Evolutionary conservation across 2,329 filamentous ascomycete genomes (phyloP), one percentile per base, ranked within the genome.

Genomic region (Microdochium bolleyi): DNA sequence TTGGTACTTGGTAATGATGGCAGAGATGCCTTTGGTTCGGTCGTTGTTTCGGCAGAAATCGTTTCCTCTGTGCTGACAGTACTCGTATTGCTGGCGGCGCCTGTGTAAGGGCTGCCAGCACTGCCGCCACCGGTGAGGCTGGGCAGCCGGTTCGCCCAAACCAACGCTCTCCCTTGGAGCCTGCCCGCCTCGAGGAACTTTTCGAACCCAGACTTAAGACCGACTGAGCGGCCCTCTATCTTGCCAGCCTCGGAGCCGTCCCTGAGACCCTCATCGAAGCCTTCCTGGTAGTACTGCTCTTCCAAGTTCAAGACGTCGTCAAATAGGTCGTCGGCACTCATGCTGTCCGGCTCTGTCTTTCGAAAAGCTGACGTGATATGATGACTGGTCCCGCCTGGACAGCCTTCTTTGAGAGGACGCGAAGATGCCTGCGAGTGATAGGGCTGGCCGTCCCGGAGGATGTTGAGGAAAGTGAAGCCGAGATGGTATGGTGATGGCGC

Each of bases 131-230:
- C 41, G 19, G n/a, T 46, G n/a, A 46, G 21, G 19, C 52, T 57
- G 46, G 75, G 74, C 11, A 91, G 69, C 52, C 91, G 78, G 55
- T 88, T 87, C 13, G 85, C 84, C 92, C 92, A 97, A n/a, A 97
- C 77, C 24, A 88, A 72, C 14, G 89, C 84, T 62, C 84, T 85
- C 48, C 90, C 89, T 61, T 92, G 86, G 30, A 97, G 70, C 54
- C 79, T 78, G 2, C 92, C 92, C 67, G 90, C 81, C 56, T 90
- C 85, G 44, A 88, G 66, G 64, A 95, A 96, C 71, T 96, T 97
- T 62, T 96, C 89, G 61, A 94, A 97, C 0, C 92, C 92, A 58
- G 92, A 94, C 66, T 95, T 88, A 44, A 97, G 82, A 1, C 92
- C 94, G 65, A 97, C 90, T 21, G 90, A 82, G 51, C 91, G 88